Evolutionary conservation across 2,329 filamentous ascomycete genomes (phyloP), one percentile per base, ranked within the genome.

Genomic region (Hysterium pulicare): DNA sequence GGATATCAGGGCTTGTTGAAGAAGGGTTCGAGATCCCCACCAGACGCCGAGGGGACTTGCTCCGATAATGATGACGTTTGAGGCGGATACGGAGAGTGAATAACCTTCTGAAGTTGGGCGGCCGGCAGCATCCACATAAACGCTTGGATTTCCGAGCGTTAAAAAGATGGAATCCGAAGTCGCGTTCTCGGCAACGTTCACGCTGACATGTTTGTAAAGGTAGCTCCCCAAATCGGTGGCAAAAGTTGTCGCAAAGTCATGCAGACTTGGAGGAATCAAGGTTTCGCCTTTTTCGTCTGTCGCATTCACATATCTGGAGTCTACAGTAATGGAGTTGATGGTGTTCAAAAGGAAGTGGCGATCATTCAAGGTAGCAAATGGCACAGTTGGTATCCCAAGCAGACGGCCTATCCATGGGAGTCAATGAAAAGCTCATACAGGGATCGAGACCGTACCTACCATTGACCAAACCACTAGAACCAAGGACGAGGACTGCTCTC

Each of bases 281-380:
- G 71, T 75, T 22, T 81, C 76, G 0, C 77, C 77, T 7, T 59
- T 41, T 1, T 64, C 57, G 49, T 81, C 71, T 4, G 68, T 66
- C 1, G 57, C 45, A 5, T 70, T 49, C 1, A 69, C 63, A 53
- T 68, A 75, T 3, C 54, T 52, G 2, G 51, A 42, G 45, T 79
- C 71, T 8, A 81, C 70, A 10, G 76, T 51, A 36, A 80, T 68
- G 3, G 22, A 33, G 5, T 28, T 41, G 20, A 54, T 35, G 17
- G 33, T 41, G 32, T 33, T 33, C 34, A 55, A 28, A 1, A 26
- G 16, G 10, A 54, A n/a, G 4, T 31, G 26, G 4, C 51, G 47
- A 39, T 44, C 34, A 5, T 19, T 21, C 8, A 33, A 8, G 3
- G 30, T 16, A n/a, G n/a, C n/a, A 24, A 53, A 53, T 11, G 51